These are phyloP conservation scores for Tuber borchii DNA, from an alignment of 495 filamentous ascomycete species.

Conservation along the genomic window DNA sequence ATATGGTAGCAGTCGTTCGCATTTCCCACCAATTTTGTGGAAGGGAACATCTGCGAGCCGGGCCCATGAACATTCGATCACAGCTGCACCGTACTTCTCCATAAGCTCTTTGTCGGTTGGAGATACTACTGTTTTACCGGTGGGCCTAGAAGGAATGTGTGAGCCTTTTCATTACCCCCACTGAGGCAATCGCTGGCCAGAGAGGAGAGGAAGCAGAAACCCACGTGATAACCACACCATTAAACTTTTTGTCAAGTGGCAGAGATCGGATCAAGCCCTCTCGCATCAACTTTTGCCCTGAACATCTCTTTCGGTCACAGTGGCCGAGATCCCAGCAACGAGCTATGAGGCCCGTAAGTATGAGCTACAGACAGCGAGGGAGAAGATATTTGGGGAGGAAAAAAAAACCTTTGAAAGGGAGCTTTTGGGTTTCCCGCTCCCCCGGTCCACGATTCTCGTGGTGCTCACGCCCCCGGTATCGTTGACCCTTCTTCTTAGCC, in stretches of 20 bases:
- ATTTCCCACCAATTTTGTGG: slow-evolving; percentile 85
- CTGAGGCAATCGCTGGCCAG: slow-evolving; percentile 5
- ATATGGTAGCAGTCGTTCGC: slow-evolving; percentile 87
- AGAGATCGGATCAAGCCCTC: slow-evolving; percentile 90
- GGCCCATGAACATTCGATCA: slow-evolving; percentile 97
- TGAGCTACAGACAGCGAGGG: background rate
- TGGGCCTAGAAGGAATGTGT: slow-evolving; percentile 53
- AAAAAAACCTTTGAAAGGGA: slow-evolving; percentile 38
- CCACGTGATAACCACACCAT: slow-evolving; percentile 82
- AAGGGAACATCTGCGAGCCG: slow-evolving; percentile 86
- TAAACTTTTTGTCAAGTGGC: slow-evolving; percentile 79
- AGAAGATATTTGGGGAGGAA: background rate
- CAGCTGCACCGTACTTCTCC: slow-evolving; percentile 83
- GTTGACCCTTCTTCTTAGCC: slow-evolving; percentile 37
- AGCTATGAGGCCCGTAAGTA: slow-evolving; percentile 52
- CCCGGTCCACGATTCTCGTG: slow-evolving; percentile 18
- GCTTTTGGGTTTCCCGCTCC: slow-evolving; percentile 19
- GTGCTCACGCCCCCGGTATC: slow-evolving; percentile 27
- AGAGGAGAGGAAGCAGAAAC: slow-evolving; percentile 20
- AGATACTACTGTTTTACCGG: slow-evolving; percentile 76
- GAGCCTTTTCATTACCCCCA: slow-evolving; percentile 17
- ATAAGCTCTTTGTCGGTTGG: slow-evolving; percentile 72
- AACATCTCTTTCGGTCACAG: slow-evolving; percentile 95
- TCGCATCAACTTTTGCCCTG: slow-evolving; percentile 85
- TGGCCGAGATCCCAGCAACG: slow-evolving; percentile 97